Conservation (phyloP, 768 basidiomycete species). For the Lactarius indigo region DNA sequence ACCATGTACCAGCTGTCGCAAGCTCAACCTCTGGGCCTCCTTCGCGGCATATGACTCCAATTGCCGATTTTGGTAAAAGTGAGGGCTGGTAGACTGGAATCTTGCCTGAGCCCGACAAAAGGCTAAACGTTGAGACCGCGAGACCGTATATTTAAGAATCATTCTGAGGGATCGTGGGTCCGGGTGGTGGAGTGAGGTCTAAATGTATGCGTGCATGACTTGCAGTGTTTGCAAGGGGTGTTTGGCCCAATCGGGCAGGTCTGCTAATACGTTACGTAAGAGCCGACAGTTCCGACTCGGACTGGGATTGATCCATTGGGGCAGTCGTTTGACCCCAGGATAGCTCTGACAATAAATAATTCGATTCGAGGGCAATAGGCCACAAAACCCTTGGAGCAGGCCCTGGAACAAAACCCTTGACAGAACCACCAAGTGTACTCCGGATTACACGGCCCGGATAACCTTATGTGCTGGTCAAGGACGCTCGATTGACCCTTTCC, state of each 20-base stretch:
- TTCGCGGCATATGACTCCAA: conserved; percentile 77
- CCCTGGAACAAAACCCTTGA: no score
- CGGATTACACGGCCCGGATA: conserved; percentile 17
- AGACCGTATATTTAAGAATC: background rate
- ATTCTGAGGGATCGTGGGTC: background rate
- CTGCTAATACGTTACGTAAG: no score
- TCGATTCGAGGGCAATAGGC: no score
- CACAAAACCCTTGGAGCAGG: no score
- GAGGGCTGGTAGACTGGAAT: conserved; percentile 27
- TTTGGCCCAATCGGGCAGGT: background rate
- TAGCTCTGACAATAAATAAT: no score
- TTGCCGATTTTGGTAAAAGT: conserved; percentile 81
- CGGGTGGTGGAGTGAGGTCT: background rate
- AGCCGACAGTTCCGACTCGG: background rate
- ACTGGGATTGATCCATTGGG: no score
- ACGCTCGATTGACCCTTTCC: background rate
- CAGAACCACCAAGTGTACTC: background rate
- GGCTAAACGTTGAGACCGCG: background rate
- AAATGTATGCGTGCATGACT: background rate
- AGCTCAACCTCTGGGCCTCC: conserved; percentile 64
- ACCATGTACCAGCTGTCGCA: conserved; percentile 68
- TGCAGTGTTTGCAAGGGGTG: background rate
- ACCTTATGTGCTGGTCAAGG: background rate
- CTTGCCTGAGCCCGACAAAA: conserved; percentile 6
- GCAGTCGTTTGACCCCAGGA: no score